phyloP scores from a whole-genome alignment of 169 alveolate species.

The Cryptosporidium baileyi region DNA sequence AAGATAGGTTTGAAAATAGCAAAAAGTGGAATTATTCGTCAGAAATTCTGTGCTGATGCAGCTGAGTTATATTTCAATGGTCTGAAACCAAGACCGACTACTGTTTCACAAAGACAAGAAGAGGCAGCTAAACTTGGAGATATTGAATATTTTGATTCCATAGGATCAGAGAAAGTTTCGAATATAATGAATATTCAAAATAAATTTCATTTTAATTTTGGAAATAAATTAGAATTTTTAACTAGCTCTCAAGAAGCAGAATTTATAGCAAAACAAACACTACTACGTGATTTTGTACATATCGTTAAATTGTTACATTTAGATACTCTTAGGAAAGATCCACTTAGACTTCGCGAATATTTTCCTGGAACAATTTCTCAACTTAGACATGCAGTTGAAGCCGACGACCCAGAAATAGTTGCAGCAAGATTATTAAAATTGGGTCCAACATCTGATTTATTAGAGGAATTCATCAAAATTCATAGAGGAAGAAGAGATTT shows the following conservation, averaged over 20 bases:
- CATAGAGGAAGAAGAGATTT: constrained; percentile 47
- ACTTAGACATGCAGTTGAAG: constrained; percentile 37
- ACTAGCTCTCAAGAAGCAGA: constrained; percentile 45
- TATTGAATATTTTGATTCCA: constrained; percentile 14
- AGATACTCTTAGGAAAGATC: constrained; percentile 31
- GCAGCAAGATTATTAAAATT: constrained; percentile 24
- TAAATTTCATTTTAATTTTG: no score
- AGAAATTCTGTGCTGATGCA: constrained; percentile 34
- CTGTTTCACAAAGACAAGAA: constrained; percentile 24
- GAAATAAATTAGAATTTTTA: background rate
- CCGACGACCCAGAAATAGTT: constrained; percentile 44
- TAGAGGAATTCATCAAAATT: constrained; percentile 21
- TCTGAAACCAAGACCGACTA: constrained; percentile 19
- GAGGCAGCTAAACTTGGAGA: constrained; percentile 15
- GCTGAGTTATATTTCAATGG: constrained; percentile 61
- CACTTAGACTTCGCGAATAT: constrained; percentile 27
- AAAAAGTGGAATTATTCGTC: constrained; percentile 15
- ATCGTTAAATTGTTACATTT: constrained; percentile 17
- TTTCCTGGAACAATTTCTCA: constrained; percentile 48
- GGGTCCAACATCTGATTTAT: constrained; percentile 25
- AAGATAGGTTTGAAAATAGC: constrained; percentile 49
- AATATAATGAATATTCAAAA: no score
- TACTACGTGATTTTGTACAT: constrained; percentile 41
- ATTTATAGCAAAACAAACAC: constrained; percentile 35
- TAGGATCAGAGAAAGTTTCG: background rate